Percentiles rank a stretch among this genome's conserved stretches.
Conservation (phyloP, 78 protist species). For the Planoprotostelium fungivorum region DNA sequence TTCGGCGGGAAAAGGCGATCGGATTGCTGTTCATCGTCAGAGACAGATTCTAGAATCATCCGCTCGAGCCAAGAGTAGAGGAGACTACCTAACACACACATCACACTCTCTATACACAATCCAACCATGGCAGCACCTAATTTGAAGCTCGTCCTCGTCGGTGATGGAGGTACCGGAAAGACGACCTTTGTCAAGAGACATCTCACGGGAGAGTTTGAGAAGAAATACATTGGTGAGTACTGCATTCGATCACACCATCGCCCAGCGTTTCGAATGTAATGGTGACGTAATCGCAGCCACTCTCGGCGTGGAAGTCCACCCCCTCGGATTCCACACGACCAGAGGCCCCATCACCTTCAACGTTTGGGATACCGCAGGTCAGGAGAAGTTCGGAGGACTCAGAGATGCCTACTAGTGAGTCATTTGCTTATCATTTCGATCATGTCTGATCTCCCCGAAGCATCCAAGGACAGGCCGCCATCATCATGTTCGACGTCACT, state of each 20-base stretch:
- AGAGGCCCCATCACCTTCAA: slow-evolving; percentile 91
- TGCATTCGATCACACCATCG: not conserved
- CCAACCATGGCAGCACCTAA: not conserved
- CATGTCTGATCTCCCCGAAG: not conserved
- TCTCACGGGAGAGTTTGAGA: slow-evolving; percentile 98
- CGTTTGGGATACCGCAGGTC: slow-evolving; percentile 99
- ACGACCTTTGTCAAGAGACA: slow-evolving; percentile 99
- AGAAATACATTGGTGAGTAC: slow-evolving; percentile 87
- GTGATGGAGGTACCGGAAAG: slow-evolving; percentile 81
- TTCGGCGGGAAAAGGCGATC: not conserved
- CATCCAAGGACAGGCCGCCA: slow-evolving; percentile 94
- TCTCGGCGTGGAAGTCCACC: slow-evolving; percentile 91
- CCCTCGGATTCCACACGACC: slow-evolving; percentile 93
- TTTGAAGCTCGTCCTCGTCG: slow-evolving; percentile 58
- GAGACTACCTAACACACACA: not conserved
- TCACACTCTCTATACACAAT: not conserved
- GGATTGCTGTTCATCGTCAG: not conserved
- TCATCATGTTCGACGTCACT: slow-evolving; percentile 99
- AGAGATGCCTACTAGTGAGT: slow-evolving; percentile 96
- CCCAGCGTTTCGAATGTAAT: not conserved
- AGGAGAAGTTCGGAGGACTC: slow-evolving; percentile 99
- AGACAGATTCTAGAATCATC: not conserved
- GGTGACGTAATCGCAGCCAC: slow-evolving; percentile 62
- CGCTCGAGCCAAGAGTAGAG: no score
- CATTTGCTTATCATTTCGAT: not conserved